Conservation (phyloP, 2,329 filamentous ascomycete species). For the Aspergillus sojae region DNA sequence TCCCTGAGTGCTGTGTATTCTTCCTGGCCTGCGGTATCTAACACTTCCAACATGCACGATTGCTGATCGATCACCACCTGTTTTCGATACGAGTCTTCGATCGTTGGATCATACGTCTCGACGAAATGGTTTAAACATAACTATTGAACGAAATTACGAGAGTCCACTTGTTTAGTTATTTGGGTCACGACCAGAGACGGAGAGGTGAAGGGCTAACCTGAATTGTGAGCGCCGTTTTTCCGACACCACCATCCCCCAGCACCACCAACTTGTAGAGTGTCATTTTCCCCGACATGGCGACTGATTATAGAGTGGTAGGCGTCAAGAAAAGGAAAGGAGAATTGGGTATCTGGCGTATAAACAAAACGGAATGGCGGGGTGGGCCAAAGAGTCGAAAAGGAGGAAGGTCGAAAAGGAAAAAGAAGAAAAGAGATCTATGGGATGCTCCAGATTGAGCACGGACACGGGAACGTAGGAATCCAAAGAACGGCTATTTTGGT, state of each 20-base stretch:
- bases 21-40: slow-evolving; percentile 97
- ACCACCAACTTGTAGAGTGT: slow-evolving; percentile 96
- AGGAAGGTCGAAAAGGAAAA: slow-evolving; percentile 15
- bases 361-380: neutral
- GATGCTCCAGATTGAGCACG: slow-evolving; percentile 27
- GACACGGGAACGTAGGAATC: slow-evolving; percentile 28
- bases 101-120: slow-evolving; percentile 77
- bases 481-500: slow-evolving; percentile 27
- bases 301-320: slow-evolving; percentile 8
- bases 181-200: slow-evolving; percentile 8
- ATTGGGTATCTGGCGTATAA: slow-evolving; percentile 5
- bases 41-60: slow-evolving; percentile 95
- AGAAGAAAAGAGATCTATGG: slow-evolving; percentile 22
- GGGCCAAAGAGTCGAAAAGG: slow-evolving; percentile 2
- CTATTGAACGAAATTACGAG: slow-evolving; percentile 47
- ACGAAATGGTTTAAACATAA: slow-evolving; percentile 98
- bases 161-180: slow-evolving; percentile 11
- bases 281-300: slow-evolving; percentile 85
- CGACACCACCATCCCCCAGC: slow-evolving; percentile 89
- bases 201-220: slow-evolving; percentile 52
- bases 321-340: slow-evolving; percentile 1
- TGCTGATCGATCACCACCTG: slow-evolving; percentile 85
- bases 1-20: slow-evolving; percentile 96
- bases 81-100: slow-evolving; percentile 70
- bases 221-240: slow-evolving; percentile 91